Evolutionary conservation across 1,284 basidiomycete species (phyloP).

Genomic region (Bondarzewia mesenterica): DNA sequence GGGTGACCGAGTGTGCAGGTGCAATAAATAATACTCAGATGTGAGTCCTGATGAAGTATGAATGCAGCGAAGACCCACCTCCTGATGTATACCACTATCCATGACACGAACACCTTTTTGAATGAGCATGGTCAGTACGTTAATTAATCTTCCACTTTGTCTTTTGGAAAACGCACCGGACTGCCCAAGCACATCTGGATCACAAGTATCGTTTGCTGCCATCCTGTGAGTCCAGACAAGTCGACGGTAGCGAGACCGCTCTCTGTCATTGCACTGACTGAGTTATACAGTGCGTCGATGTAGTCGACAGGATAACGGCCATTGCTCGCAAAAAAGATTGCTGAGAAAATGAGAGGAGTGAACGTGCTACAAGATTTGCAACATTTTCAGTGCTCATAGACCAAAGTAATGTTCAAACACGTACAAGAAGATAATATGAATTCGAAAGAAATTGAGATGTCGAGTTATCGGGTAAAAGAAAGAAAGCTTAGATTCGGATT

Average conservation of each 20-base stretch:
- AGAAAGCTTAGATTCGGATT: not conserved
- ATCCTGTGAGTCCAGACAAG: constrained; percentile 62
- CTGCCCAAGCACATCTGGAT: constrained; percentile 66
- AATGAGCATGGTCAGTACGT: not conserved
- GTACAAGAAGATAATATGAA: constrained; percentile 51
- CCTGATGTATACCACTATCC: constrained; percentile 24
- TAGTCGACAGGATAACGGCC: constrained; percentile 56
- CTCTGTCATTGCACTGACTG: constrained; percentile 72
- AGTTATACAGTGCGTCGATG: constrained; percentile 71
- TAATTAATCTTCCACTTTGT: not conserved
- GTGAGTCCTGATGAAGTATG: no score
- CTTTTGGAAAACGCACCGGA: constrained; percentile 42
- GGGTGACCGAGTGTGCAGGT: not conserved
- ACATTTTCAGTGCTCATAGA: constrained; percentile 3
- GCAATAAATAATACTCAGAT: not conserved
- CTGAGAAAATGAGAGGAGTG: constrained; percentile 66
- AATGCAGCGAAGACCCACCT: constrained; percentile 14
- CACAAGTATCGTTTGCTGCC: constrained; percentile 73
- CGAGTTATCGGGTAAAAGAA: constrained; percentile 20
- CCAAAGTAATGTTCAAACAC: constrained; percentile 14
- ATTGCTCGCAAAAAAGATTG: constrained; percentile 70
- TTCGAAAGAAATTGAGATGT: constrained; percentile 65
- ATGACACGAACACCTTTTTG: constrained; percentile 24
- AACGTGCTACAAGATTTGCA: constrained; percentile 45
- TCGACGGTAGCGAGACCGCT: constrained; percentile 73